phyloP scores from a whole-genome alignment of 768 basidiomycete species.

The Hygrophorus russula region DNA sequence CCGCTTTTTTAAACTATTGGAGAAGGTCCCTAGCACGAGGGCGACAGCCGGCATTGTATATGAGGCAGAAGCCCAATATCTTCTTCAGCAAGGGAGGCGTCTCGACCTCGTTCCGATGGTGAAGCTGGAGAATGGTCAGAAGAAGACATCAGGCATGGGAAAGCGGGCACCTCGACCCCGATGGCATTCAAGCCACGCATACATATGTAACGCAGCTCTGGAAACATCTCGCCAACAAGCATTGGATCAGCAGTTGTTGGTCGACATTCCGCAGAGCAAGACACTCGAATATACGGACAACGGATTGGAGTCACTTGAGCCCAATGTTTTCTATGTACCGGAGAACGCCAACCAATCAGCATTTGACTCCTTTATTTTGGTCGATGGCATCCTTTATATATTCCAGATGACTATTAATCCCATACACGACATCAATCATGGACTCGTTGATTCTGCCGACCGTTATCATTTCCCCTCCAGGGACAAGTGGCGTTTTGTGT shows the following conservation, averaged over 20 bases:
- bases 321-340: slow-evolving; percentile 1
- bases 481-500: slow-evolving; percentile 7
- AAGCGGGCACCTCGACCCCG: neutral
- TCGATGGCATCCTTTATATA: neutral
- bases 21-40: slow-evolving; percentile 8
- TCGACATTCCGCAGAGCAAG: neutral
- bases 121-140: neutral
- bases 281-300: neutral
- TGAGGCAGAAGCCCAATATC: slow-evolving; percentile 9
- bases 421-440: slow-evolving; percentile 8
- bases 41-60: slow-evolving; percentile 9
- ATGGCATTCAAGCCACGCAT: slow-evolving; percentile 7
- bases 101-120: slow-evolving; percentile 6
- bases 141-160: no score
- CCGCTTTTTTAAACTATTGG: slow-evolving; percentile 10
- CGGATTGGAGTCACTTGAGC: neutral
- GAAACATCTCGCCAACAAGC: slow-evolving; percentile 6
- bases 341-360: neutral
- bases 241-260: neutral
- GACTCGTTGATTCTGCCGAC: slow-evolving; percentile 5
- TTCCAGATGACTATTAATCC: slow-evolving; percentile 3
- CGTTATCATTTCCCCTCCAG: slow-evolving; percentile 3
- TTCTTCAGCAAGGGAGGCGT: slow-evolving; percentile 5
- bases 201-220: slow-evolving; percentile 2
- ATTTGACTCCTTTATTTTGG: slow-evolving; percentile 4